Conservation (phyloP, 2,329 filamentous ascomycete species). For the Hypoxylon rubiginosum region DNA sequence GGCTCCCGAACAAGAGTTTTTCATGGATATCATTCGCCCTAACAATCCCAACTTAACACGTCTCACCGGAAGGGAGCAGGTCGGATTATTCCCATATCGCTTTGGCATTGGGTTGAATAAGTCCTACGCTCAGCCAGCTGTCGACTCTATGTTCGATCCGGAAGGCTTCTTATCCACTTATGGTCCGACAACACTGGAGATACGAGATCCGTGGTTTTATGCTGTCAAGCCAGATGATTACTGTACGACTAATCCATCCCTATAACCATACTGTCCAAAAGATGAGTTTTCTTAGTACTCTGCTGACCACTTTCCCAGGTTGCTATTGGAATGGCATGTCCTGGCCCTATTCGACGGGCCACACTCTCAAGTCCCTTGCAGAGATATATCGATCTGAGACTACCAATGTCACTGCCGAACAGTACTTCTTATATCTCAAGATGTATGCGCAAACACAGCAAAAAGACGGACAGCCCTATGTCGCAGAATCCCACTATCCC, state of each 20-base stretch:
- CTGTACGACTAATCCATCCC: conserved; percentile 37
- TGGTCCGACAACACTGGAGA: conserved; percentile 59
- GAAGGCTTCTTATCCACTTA: conserved; percentile 56
- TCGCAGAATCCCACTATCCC: conserved; percentile 60
- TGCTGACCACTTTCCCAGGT: conserved; percentile 44
- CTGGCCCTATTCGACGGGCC: conserved; percentile 60
- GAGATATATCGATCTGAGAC: conserved; percentile 52
- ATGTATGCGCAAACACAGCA: conserved; percentile 58
- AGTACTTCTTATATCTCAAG: conserved; percentile 56
- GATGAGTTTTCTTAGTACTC: neutral
- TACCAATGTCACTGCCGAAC: conserved; percentile 53
- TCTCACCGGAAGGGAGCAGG: conserved; percentile 56
- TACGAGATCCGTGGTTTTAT: conserved; percentile 57
- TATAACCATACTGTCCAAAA: neutral
- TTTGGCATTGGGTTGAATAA: conserved; percentile 56
- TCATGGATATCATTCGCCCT: conserved; percentile 55
- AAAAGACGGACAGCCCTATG: conserved; percentile 58
- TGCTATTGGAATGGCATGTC: conserved; percentile 61
- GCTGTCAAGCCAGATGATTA: conserved; percentile 50
- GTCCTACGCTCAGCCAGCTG: conserved; percentile 49
- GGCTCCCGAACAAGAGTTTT: conserved; percentile 56
- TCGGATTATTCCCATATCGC: conserved; percentile 59
- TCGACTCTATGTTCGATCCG: conserved; percentile 54
- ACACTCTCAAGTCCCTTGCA: conserved; percentile 58
- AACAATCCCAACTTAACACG: conserved; percentile 55